These are phyloP conservation scores for Yarrowia phangngaensis DNA, from an alignment of 805 yeast genomes.

Conservation along the genomic window DNA sequence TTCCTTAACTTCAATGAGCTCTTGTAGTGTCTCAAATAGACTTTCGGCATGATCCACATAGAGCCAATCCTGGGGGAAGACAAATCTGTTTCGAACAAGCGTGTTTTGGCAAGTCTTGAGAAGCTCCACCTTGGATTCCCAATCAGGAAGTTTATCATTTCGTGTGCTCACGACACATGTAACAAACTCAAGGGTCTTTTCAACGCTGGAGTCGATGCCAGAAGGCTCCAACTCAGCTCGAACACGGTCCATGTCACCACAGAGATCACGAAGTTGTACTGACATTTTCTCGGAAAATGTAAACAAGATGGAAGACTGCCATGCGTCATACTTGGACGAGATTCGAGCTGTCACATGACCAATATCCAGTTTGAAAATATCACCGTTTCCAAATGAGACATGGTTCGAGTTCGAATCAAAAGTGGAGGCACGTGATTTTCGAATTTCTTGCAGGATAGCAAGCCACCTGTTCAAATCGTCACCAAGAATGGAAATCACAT, in stretches of 20 bases:
- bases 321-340: constrained; percentile 52
- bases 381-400: constrained; percentile 42
- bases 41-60: constrained; percentile 59
- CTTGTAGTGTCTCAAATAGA: constrained; percentile 45
- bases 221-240: constrained; percentile 43
- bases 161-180: constrained; percentile 41
- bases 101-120: constrained; percentile 43
- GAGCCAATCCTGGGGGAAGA: constrained; percentile 54
- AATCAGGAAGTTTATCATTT: constrained; percentile 29
- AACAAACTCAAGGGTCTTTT: constrained; percentile 42
- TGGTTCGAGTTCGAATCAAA: constrained; percentile 51
- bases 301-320: constrained; percentile 49
- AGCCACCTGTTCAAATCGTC: constrained; percentile 49
- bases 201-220: constrained; percentile 41
- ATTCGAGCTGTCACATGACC: constrained; percentile 53
- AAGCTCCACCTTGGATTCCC: constrained; percentile 33
- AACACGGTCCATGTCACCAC: constrained; percentile 38
- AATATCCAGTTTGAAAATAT: constrained; percentile 44
- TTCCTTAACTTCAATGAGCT: constrained; percentile 42
- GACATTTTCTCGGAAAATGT: constrained; percentile 45
- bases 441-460: constrained; percentile 44
- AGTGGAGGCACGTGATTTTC: constrained; percentile 41
- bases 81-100: constrained; percentile 46
- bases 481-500: constrained; percentile 41
- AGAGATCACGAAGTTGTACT: constrained; percentile 37